Conservation (phyloP, 1,284 basidiomycete genomes). For the Ganoderma lingzhi region DNA sequence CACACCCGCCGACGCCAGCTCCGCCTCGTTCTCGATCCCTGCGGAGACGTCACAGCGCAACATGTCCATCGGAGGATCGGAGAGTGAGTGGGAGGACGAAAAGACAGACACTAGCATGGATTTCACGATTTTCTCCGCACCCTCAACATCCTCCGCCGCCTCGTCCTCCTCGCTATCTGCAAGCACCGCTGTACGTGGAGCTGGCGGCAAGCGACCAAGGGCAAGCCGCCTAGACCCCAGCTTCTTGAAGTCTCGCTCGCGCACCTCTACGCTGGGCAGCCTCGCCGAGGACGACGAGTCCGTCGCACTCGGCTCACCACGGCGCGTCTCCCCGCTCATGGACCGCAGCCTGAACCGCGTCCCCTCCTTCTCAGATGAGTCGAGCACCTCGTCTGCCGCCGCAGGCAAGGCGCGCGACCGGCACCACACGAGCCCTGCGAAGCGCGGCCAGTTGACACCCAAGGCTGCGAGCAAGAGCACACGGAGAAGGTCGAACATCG, state of each 20-base stretch:
- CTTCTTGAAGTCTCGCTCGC: slow-evolving; percentile 71
- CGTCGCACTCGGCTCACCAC: slow-evolving; percentile 43
- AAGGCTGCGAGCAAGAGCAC: slow-evolving; percentile 47
- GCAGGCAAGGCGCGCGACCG: slow-evolving; percentile 48
- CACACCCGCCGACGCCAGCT: slow-evolving; percentile 45
- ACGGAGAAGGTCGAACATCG: slow-evolving; percentile 77
- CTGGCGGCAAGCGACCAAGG: slow-evolving; percentile 53
- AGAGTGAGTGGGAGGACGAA: slow-evolving; percentile 91
- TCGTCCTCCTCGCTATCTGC: slow-evolving; percentile 41
- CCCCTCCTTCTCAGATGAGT: slow-evolving; percentile 39
- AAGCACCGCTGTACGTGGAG: slow-evolving; percentile 35
- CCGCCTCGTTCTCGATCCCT: slow-evolving; percentile 32
- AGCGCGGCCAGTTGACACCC: slow-evolving; percentile 55
- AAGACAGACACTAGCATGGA: slow-evolving; percentile 78
- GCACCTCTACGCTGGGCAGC: slow-evolving; percentile 60
- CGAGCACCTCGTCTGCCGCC: slow-evolving; percentile 39
- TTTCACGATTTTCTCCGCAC: slow-evolving; percentile 51
- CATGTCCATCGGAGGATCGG: slow-evolving; percentile 64
- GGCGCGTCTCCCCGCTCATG: slow-evolving; percentile 54
- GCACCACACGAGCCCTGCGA: slow-evolving; percentile 54
- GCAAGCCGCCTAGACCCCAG: slow-evolving; percentile 71
- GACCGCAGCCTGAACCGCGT: slow-evolving; percentile 68
- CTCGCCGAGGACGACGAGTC: slow-evolving; percentile 71
- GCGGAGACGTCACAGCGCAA: slow-evolving; percentile 36
- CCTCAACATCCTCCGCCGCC: slow-evolving; percentile 45